A percentile compares a stretch with the other conserved stretches of the same genome.
These are phyloP conservation scores for Candida hispaniensis DNA, from an alignment of 805 yeast species.

Conservation along the genomic window DNA sequence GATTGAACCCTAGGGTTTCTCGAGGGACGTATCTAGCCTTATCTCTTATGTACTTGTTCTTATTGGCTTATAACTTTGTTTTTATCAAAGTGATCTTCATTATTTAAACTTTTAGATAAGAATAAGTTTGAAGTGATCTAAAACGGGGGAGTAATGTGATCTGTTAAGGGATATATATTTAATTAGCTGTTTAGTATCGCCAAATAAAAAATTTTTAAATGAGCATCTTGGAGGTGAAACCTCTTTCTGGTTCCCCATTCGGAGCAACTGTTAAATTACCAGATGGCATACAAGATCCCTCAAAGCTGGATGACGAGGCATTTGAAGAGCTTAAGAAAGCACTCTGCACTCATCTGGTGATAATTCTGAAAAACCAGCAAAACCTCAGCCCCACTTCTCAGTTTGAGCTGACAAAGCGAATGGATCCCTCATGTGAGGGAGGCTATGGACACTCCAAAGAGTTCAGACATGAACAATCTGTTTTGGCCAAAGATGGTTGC, in stretches of 20 bases:
- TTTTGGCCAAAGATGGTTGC: conserved; percentile 68
- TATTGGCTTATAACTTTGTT: too few relatives aligned
- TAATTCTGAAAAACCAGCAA: conserved; percentile 65
- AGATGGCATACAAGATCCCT: conserved; percentile 61
- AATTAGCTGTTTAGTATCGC: too few relatives aligned
- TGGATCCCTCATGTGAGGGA: conserved; percentile 59
- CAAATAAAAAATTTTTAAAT: too few relatives aligned
- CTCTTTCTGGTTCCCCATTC: conserved; percentile 43
- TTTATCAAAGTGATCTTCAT: too few relatives aligned
- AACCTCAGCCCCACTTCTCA: conserved; percentile 63
- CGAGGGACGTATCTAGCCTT: too few relatives aligned
- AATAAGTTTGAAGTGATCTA: too few relatives aligned
- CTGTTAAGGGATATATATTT: too few relatives aligned
- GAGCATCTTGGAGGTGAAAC: conserved; percentile 32
- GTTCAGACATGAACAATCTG: conserved; percentile 52
- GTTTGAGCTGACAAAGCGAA: conserved; percentile 60
- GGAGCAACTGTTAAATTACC: conserved; percentile 67
- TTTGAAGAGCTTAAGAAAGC: conserved; percentile 53
- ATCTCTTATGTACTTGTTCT: too few relatives aligned
- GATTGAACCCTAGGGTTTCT: too few relatives aligned
- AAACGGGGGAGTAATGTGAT: too few relatives aligned
- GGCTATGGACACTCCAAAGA: conserved; percentile 81
- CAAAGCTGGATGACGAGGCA: conserved; percentile 52
- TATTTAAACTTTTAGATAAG: too few relatives aligned
- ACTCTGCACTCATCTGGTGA: conserved; percentile 55